A percentile compares a stretch with the other conserved stretches of the same genome.
phyloP scores from a whole-genome alignment of 805 yeast genomes.

The Grigorovia jiainica region DNA sequence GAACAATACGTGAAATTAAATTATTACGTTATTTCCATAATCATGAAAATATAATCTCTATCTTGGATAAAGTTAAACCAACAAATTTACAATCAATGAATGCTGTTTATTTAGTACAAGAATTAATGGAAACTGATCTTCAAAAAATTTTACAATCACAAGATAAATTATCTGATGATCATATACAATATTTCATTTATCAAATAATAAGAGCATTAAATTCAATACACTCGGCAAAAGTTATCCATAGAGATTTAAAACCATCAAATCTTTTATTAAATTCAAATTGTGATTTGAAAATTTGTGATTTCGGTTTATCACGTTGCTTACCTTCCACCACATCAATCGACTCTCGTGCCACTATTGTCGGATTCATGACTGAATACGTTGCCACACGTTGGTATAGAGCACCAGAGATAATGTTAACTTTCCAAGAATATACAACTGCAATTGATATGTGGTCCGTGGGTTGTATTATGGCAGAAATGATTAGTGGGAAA shows the following conservation, averaged over 20 bases:
- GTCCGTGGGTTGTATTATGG: conserved; percentile 74
- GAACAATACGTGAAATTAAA: conserved; percentile 65
- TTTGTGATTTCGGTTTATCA: conserved; percentile 74
- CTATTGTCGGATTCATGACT: conserved; percentile 48
- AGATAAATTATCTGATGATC: conserved; percentile 46
- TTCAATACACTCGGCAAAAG: conserved; percentile 61
- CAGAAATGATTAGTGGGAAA: conserved; percentile 51
- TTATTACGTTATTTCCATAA: conserved; percentile 51
- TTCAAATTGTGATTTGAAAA: conserved; percentile 62
- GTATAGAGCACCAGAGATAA: conserved; percentile 80
- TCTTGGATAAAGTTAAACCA: conserved; percentile 61
- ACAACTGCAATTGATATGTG: conserved; percentile 72
- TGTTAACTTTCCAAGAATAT: conserved; percentile 64
- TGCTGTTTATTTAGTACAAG: conserved; percentile 70
- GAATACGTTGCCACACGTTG: conserved; percentile 81
- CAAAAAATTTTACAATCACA: conserved; percentile 48
- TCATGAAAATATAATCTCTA: conserved; percentile 64
- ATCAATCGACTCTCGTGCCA: conserved; percentile 33
- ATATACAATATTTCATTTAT: conserved; percentile 59
- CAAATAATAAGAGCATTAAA: conserved; percentile 64
- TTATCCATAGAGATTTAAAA: conserved; percentile 68
- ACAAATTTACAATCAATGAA: conserved; percentile 45
- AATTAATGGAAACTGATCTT: conserved; percentile 67
- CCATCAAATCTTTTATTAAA: conserved; percentile 64
- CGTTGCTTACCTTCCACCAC: conserved; percentile 36